Percentiles rank a stretch among this genome's conserved stretches.
Conservation (phyloP, 2,329 filamentous ascomycete genomes). For the Colletotrichum sansevieriae region DNA sequence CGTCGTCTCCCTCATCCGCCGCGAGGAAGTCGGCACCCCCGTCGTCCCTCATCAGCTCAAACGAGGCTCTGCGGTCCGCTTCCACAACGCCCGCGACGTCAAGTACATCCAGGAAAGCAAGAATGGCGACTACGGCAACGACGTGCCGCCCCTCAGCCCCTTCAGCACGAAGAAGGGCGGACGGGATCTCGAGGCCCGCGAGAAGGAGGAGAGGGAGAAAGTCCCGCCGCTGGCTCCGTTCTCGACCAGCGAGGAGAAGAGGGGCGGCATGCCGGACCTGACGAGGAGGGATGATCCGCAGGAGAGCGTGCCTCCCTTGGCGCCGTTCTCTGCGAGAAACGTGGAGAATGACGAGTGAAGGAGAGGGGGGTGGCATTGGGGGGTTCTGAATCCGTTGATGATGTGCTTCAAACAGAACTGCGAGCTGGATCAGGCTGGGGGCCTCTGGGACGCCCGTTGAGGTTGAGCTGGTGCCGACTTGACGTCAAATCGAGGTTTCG, state of each 20-base stretch:
- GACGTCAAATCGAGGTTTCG: not conserved
- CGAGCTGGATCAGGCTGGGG: conserved; percentile 16
- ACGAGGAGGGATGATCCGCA: conserved; percentile 13
- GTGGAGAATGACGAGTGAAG: not conserved
- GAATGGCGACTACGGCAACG: not conserved
- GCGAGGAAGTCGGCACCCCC: conserved; percentile 25
- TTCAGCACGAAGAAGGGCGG: conserved; percentile 12
- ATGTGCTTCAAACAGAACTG: not conserved
- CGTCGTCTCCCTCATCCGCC: conserved; percentile 30
- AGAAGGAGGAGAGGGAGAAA: conserved; percentile 18
- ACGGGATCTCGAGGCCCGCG: not conserved
- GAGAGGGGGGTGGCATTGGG: not conserved
- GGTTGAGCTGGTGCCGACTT: conserved; percentile 12
- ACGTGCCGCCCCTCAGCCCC: conserved; percentile 18
- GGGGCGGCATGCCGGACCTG: not conserved
- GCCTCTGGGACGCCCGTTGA: not conserved
- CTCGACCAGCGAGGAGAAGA: conserved; percentile 1
- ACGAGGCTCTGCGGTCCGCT: conserved; percentile 15
- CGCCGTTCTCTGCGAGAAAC: conserved; percentile 13
- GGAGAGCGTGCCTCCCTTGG: conserved; percentile 30
- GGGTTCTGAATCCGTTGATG: not conserved
- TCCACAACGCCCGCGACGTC: conserved; percentile 22
- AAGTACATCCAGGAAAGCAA: conserved; percentile 25
- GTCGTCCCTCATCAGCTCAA: conserved; percentile 18
- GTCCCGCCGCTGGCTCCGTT: conserved; percentile 15